phyloP scores from a whole-genome alignment of 768 basidiomycete species.

The Auricularia sp. region DNA sequence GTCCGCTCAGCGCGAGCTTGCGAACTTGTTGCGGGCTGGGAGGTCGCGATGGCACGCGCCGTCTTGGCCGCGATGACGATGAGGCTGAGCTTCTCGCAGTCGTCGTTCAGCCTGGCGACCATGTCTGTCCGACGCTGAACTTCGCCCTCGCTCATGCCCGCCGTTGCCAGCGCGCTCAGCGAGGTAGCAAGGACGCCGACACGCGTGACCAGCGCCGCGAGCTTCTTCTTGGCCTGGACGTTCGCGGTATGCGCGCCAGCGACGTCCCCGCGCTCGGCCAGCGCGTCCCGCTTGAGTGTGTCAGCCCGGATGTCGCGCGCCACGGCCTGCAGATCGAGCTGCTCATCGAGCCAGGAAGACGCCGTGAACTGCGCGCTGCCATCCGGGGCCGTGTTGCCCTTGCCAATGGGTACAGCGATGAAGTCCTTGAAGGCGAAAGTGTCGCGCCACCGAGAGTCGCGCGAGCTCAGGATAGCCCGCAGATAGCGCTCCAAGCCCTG shows the following conservation, averaged over 20 bases:
- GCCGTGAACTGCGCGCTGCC: conserved; percentile 47
- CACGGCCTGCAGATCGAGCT: conserved; percentile 61
- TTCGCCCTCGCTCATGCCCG: conserved; percentile 86
- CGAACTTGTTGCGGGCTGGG: background rate
- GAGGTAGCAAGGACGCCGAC: conserved; percentile 62
- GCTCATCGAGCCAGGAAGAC: conserved; percentile 85
- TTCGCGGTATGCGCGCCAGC: conserved; percentile 66
- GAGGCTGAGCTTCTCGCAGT: conserved; percentile 78
- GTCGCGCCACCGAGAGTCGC: conserved; percentile 77
- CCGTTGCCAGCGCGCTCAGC: conserved; percentile 49
- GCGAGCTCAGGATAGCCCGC: conserved; percentile 71
- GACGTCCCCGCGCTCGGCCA: conserved; percentile 65
- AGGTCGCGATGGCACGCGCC: background rate
- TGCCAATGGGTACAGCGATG: conserved; percentile 67
- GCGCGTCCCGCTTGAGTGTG: conserved; percentile 78
- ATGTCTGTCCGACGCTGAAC: conserved; percentile 80
- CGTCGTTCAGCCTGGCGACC: conserved; percentile 79
- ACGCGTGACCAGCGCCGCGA: conserved; percentile 67
- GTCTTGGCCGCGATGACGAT: conserved; percentile 61
- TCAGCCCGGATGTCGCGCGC: conserved; percentile 77
- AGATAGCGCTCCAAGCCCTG: conserved; percentile 74
- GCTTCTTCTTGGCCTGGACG: conserved; percentile 76
- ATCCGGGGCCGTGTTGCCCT: conserved; percentile 8
- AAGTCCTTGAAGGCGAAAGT: conserved; percentile 74
- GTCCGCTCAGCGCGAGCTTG: background rate